Conservation (phyloP, 805 yeast species). For the Ogataea wickerhamii region DNA sequence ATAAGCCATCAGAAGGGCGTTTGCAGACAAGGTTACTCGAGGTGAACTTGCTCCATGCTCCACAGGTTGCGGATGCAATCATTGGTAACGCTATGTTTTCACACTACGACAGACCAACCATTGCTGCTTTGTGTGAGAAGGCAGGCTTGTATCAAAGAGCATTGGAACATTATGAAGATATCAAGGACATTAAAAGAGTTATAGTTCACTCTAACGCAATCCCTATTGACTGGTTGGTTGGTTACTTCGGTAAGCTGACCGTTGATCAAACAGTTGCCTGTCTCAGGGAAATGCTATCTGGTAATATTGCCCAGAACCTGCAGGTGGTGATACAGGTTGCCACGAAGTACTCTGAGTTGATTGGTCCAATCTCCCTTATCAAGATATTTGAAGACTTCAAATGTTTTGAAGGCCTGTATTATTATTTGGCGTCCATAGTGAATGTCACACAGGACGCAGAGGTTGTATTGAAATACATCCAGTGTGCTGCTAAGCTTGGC, state of each 20-base stretch:
- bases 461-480: constrained; percentile 93
- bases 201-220: constrained; percentile 80
- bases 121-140: constrained; percentile 90
- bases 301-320: constrained; percentile 78
- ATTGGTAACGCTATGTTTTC: constrained; percentile 93
- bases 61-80: constrained; percentile 99
- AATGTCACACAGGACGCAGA: constrained; percentile 91
- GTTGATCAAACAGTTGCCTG: constrained; percentile 91
- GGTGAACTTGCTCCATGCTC: constrained; percentile 90
- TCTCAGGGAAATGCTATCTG: constrained; percentile 78
- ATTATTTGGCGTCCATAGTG: constrained; percentile 89
- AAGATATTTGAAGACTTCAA: constrained; percentile 91
- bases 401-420: constrained; percentile 90
- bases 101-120: constrained; percentile 89
- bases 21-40: constrained; percentile 92
- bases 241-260: constrained; percentile 87
- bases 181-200: constrained; percentile 93
- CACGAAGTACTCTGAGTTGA: constrained; percentile 89
- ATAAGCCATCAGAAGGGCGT: constrained; percentile 91
- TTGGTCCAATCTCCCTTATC: constrained; percentile 82
- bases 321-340: constrained; percentile 96
- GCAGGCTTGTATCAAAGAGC: constrained; percentile 97
- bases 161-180: constrained; percentile 89
- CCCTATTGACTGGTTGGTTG: constrained; percentile 91
- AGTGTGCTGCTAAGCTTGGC: constrained; percentile 85